Conservation (phyloP, 495 filamentous ascomycete genomes). For the Podospora tetraspora region DNA sequence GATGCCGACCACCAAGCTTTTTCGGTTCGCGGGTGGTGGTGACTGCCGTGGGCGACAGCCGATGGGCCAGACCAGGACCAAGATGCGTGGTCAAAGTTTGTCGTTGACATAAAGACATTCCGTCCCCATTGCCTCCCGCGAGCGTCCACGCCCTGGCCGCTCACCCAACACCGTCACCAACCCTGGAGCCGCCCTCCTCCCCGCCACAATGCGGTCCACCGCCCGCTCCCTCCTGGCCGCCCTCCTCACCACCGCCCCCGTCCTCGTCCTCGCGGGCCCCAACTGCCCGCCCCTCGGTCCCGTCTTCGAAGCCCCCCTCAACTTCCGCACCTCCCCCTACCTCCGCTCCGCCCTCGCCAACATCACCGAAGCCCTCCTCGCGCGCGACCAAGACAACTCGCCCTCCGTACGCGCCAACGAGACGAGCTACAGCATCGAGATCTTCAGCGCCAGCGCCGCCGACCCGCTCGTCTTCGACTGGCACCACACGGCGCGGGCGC, state of each 20-base stretch:
- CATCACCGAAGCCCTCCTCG: conserved; percentile 32
- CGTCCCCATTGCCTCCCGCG: not conserved
- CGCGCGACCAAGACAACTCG: conserved; percentile 29
- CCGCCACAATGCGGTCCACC: not conserved
- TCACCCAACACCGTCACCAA: not conserved
- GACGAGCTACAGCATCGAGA: conserved; percentile 48
- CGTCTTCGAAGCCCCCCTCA: conserved; percentile 41
- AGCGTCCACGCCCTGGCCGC: not conserved
- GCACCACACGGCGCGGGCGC: conserved; percentile 42
- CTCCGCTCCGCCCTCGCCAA: conserved; percentile 36
- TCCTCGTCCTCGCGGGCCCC: conserved; percentile 21
- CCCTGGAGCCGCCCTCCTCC: not conserved
- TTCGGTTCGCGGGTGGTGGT: not conserved
- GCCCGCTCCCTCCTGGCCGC: not conserved
- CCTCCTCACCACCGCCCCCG: not conserved
- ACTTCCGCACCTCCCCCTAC: conserved; percentile 29
- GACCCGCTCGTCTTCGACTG: conserved; percentile 41
- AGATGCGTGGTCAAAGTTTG: not conserved
- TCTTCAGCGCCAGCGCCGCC: conserved; percentile 43
- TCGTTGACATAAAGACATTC: not conserved
- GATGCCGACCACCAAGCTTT: not conserved
- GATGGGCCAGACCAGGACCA: not conserved
- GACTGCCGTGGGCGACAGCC: not conserved
- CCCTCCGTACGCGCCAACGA: conserved; percentile 35
- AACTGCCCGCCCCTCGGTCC: conserved; percentile 49